These are phyloP conservation scores for Pseudogymnoascus sp. DNA, from an alignment of 2,329 filamentous ascomycete genomes.

Conservation along the genomic window DNA sequence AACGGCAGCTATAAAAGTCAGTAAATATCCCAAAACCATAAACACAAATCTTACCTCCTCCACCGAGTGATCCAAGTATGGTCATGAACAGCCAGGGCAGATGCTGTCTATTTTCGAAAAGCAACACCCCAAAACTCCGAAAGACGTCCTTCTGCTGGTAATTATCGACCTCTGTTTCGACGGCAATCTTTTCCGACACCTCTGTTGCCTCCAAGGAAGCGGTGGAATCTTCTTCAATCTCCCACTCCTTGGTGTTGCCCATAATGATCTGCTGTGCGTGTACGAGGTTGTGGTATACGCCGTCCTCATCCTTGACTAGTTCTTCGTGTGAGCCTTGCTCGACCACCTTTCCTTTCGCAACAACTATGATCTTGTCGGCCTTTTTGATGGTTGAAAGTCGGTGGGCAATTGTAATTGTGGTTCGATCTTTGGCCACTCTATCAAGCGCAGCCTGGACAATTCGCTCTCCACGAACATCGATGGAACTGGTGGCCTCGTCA, in stretches of 20 bases:
- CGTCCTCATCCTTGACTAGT: slow-evolving; percentile 52
- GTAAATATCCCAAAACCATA: background rate
- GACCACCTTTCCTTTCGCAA: slow-evolving; percentile 62
- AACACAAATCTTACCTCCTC: slow-evolving; percentile 19
- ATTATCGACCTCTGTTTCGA: slow-evolving; percentile 16
- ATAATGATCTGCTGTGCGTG: slow-evolving; percentile 53
- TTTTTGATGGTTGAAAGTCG: slow-evolving; percentile 67
- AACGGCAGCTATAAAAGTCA: slow-evolving; percentile 29
- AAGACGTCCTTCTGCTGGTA: slow-evolving; percentile 38
- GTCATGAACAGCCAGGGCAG: slow-evolving; percentile 45
- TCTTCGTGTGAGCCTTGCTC: slow-evolving; percentile 72
- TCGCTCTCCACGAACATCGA: slow-evolving; percentile 45
- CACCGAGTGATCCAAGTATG: slow-evolving; percentile 33
- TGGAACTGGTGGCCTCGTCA: slow-evolving; percentile 69
- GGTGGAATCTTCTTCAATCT: slow-evolving; percentile 17
- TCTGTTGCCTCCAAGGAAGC: slow-evolving; percentile 34
- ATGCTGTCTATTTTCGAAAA: slow-evolving; percentile 48
- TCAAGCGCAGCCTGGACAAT: slow-evolving; percentile 50
- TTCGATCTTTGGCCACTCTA: slow-evolving; percentile 47
- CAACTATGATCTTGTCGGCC: slow-evolving; percentile 71
- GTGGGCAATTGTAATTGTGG: slow-evolving; percentile 60
- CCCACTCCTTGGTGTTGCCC: slow-evolving; percentile 25
- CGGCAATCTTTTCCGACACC: slow-evolving; percentile 19
- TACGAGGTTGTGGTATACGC: slow-evolving; percentile 63
- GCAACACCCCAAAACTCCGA: slow-evolving; percentile 47